Base-by-base conservation (phyloP, 2,329 filamentous ascomycete genomes). In the Aspergillus texensis region DNA sequence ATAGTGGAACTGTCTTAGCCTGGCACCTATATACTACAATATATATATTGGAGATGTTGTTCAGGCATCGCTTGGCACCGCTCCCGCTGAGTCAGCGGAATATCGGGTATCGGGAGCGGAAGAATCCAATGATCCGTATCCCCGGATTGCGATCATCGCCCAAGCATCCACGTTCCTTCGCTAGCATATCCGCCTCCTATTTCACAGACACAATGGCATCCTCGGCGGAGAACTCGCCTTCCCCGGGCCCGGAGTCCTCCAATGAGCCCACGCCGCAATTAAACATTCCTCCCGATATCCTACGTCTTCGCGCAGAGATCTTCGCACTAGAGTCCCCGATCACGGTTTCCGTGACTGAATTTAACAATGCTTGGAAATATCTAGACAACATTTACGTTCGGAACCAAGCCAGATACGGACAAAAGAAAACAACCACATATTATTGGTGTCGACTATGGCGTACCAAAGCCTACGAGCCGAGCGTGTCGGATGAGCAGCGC, bases 321-420 rank as follows among this genome's bases (percentile, higher is more conserved):
- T 52, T 52, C 28, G 6, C 28, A 9, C 28, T 52, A 34, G 48
- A 52, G 4, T 34, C 48, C 30, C 26, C 48, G 4, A 11, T 52
- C 28, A 52, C 48, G 11, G 6, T 52, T 32, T 32, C 48, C 10
- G 48, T 52, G 28, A 24, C 48, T 8, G 48, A 52, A n/a, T 52
- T 52, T n/a, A 52, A 52, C 19, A n/a, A 52, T 34, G 28, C 48
- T 11, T 52, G 48, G 48, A 52, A 52, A 52, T 52, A 52, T n/a
- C 2, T 52, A 32, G 48, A 52, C 30, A 52, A 52, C 28, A 52
- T 52, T 21, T 52, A 52, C 48, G 48, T 52, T n/a, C 48, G 48
- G 28, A 52, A 52, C 28, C 48, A 52, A 9, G 16, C 28, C 19
- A 34, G 48, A 14, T 21, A 52, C 16, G 48, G 48, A 12, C 28